Percentiles rank a stretch among this genome's conserved stretches.
These are phyloP conservation scores for Hyparrhenia diplandra DNA, from an alignment of 176 grass and related monocot species.

Conservation along the genomic window DNA sequence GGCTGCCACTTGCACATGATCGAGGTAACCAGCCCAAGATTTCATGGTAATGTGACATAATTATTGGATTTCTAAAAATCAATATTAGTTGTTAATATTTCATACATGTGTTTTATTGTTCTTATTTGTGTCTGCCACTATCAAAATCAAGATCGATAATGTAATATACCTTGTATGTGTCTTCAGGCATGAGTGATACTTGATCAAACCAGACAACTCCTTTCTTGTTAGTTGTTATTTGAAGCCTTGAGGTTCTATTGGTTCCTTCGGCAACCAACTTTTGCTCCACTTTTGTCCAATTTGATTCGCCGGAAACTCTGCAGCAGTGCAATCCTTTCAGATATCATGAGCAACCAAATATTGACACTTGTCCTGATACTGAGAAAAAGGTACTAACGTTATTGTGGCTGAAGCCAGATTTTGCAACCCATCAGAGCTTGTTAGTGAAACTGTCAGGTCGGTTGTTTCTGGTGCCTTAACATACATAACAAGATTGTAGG, in stretches of 20 bases:
- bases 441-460: constrained; percentile 60
- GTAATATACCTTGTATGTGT: constrained; percentile 67
- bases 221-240: constrained; percentile 50
- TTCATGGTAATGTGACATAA: not conserved
- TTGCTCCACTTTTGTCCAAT: constrained; percentile 49
- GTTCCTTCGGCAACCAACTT: constrained; percentile 33
- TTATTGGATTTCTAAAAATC: not conserved
- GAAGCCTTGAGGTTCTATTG: constrained; percentile 41
- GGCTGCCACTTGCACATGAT: not conserved
- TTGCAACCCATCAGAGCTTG: constrained; percentile 51
- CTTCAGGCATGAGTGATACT: constrained; percentile 59
- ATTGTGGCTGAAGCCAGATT: constrained; percentile 49
- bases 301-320: constrained; percentile 28
- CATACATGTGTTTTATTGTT: not conserved
- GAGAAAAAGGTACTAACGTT: constrained; percentile 36
- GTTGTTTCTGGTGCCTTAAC: constrained; percentile 49
- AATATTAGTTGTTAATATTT: not conserved
- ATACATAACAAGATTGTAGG: constrained; percentile 79
- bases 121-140: not conserved
- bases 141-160: not conserved
- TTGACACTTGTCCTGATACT: not conserved
- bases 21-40: not conserved
- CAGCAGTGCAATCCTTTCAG: not conserved
- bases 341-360: not conserved
- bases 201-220: constrained; percentile 60